Evolutionary conservation across 768 basidiomycete genomes (phyloP).

Genomic region (Auricularia sp.): DNA sequence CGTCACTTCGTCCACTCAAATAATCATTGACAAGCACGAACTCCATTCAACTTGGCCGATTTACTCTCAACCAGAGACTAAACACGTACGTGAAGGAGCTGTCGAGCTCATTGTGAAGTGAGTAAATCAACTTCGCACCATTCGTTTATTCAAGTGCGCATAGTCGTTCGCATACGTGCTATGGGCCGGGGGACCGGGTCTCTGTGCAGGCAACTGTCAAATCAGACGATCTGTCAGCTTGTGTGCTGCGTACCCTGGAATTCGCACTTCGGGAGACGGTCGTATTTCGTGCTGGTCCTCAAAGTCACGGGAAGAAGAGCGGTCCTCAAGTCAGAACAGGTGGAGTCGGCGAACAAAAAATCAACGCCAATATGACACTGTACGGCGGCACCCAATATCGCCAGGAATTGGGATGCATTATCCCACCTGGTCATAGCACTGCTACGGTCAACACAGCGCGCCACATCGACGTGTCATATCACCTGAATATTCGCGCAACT

Average conservation of each 20-base stretch:
- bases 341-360: constrained; percentile 59
- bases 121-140: not conserved
- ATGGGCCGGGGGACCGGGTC: constrained; percentile 78
- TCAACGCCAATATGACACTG: constrained; percentile 62
- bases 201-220: constrained; percentile 61
- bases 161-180: constrained; percentile 60
- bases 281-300: constrained; percentile 57
- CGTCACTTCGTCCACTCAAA: constrained; percentile 53
- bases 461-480: constrained; percentile 80
- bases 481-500: constrained; percentile 65
- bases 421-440: constrained; percentile 67
- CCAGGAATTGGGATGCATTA: constrained; percentile 60
- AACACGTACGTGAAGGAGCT: constrained; percentile 55
- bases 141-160: too few species aligned
- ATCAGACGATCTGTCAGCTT: constrained; percentile 56
- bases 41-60: constrained; percentile 90
- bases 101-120: constrained; percentile 61
- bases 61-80: constrained; percentile 67
- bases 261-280: constrained; percentile 70
- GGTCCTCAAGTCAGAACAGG: constrained; percentile 45
- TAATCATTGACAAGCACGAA: constrained; percentile 89
- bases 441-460: constrained; percentile 74
- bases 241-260: constrained; percentile 76
- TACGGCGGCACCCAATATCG: constrained; percentile 63
- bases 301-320: constrained; percentile 41